These are phyloP conservation scores for Aspergillus nidulans DNA, from an alignment of 495 filamentous ascomycete species.

Conservation along the genomic window DNA sequence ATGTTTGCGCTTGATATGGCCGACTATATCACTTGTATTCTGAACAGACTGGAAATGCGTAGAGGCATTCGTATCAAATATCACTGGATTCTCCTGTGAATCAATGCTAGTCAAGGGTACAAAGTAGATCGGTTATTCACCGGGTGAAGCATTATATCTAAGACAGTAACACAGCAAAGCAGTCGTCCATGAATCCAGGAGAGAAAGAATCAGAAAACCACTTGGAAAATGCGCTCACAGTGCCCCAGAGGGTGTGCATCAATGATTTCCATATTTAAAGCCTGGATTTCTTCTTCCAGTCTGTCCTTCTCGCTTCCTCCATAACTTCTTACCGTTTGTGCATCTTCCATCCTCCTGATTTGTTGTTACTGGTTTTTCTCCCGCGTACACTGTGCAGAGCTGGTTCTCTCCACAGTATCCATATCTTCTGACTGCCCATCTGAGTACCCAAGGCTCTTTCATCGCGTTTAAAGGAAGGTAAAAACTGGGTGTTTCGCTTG, in stretches of 20 bases:
- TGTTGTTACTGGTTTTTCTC: background rate
- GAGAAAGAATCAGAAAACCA: no score
- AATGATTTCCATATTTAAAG: background rate
- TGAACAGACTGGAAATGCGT: no score
- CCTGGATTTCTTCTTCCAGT: background rate
- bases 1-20: no score
- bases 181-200: no score
- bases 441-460: background rate
- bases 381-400: background rate
- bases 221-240: background rate
- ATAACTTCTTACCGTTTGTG: background rate
- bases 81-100: no score
- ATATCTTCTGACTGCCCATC: background rate
- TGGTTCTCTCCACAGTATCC: background rate
- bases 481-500: no score
- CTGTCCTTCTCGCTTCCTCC: background rate
- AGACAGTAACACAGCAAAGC: no score
- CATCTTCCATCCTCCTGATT: background rate
- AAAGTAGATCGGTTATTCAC: no score
- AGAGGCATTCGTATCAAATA: no score
- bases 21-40: no score
- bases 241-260: background rate
- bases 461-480: background rate
- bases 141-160: no score
- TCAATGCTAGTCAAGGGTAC: no score